These are phyloP conservation scores for Globisporangium nunn DNA, from an alignment of 352 stramenopile genomes.

Conservation along the genomic window DNA sequence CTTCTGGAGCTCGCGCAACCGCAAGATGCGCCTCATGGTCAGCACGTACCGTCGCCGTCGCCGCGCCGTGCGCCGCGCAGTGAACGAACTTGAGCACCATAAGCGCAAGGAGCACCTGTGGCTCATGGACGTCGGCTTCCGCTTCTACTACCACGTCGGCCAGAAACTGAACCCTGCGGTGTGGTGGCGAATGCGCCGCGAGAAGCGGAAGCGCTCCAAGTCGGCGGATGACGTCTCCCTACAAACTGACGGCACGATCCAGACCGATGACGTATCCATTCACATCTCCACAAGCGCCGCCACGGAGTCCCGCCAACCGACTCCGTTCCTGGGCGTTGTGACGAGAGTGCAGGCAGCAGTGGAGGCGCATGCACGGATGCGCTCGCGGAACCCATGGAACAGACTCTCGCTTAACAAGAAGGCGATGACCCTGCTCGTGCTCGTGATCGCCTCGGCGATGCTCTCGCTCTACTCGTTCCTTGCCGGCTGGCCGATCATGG, in stretches of 20 bases:
- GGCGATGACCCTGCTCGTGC: conserved; percentile 39
- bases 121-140: conserved; percentile 72
- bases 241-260: conserved; percentile 9
- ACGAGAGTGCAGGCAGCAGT: conserved; percentile 30
- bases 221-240: conserved; percentile 2
- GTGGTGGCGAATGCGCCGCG: conserved; percentile 7
- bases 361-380: conserved; percentile 25
- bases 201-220: conserved; percentile 6
- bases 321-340: conserved; percentile 2
- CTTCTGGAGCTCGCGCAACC: conserved; percentile 77
- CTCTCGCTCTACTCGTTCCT: conserved; percentile 57
- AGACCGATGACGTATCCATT: conserved; percentile 23
- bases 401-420: conserved; percentile 34
- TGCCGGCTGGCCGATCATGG: conserved; percentile 71
- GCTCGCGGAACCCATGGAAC: conserved; percentile 48
- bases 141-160: conserved; percentile 55
- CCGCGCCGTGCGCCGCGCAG: conserved; percentile 41
- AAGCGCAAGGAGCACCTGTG: conserved; percentile 62
- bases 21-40: conserved; percentile 66
- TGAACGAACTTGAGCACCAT: conserved; percentile 43
- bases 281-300: conserved; percentile 10
- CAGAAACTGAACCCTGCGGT: conserved; percentile 29
- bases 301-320: conserved; percentile 2
- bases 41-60: conserved; percentile 67
- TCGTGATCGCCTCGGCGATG: conserved; percentile 46